A percentile compares a stretch with the other conserved stretches of the same genome.
phyloP scores from a whole-genome alignment of 2,329 filamentous ascomycete species.

The Trichoderma brevicompactum region DNA sequence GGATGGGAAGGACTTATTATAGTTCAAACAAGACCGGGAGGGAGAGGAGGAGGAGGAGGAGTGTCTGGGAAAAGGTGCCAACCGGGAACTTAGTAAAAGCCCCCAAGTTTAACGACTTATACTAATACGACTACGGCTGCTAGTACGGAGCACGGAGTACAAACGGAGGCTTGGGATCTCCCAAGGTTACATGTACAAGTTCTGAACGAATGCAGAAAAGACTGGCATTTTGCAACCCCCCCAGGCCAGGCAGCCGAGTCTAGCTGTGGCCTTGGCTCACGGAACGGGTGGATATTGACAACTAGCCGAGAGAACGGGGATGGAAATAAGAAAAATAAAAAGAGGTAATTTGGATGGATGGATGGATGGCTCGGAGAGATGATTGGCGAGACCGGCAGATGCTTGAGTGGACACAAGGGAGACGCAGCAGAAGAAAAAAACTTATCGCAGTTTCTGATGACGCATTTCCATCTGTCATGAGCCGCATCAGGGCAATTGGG shows the following conservation, averaged over 20 bases:
- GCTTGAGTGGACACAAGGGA: neutral
- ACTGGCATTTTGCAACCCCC: neutral
- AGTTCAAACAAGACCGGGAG: slow-evolving; percentile 2
- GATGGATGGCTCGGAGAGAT: neutral
- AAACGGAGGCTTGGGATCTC: too few species aligned
- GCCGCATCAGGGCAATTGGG: slow-evolving; percentile 23
- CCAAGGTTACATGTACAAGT: too few species aligned
- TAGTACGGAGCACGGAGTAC: neutral
- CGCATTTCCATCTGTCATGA: slow-evolving; percentile 39
- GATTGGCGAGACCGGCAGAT: slow-evolving; percentile 15
- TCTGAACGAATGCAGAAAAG: too few species aligned
- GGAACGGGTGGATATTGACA: neutral
- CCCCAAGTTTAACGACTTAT: too few species aligned
- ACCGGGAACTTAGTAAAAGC: too few species aligned
- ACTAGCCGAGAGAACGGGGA: too few species aligned
- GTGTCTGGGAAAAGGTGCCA: slow-evolving; percentile 13
- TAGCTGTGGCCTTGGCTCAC: neutral
- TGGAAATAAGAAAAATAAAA: neutral
- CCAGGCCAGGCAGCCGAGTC: too few species aligned
- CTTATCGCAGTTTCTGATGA: slow-evolving; percentile 34
- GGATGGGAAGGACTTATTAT: slow-evolving; percentile 26
- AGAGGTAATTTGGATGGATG: neutral
- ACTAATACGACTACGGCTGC: neutral
- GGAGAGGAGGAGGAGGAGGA: too few species aligned
- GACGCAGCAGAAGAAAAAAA: neutral